Evolutionary conservation across 1,284 basidiomycete species (phyloP), one percentile per base, ranked within the genome.

Genomic region (Gomphus bonarii): DNA sequence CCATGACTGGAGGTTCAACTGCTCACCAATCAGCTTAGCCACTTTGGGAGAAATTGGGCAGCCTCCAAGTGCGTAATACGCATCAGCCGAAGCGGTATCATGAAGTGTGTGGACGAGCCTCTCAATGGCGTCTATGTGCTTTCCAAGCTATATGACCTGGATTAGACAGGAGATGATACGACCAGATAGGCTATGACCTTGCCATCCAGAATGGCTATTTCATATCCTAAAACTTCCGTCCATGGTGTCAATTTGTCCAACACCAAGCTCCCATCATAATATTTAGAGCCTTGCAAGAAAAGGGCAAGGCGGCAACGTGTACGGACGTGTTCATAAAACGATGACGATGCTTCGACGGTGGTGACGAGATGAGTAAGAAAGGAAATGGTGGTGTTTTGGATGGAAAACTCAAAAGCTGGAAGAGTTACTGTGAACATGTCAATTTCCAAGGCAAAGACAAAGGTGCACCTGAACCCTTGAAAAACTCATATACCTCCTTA

Each of bases 151-250:
- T 5, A 28, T 30, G 3, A 50, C 14, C 10, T 43, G 16, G 10
- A 18, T 48, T 49, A 48, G 35, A 42, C 11, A 30, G n/a, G n/a
- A 31, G 16, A 12, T 25, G n/a, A n/a, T n/a, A 18, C 43, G 22
- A 33, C 48, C 14, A 48, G 38, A 38, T 3, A 28, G 44, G 54
- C 33, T 38, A 44, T 40, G 62, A 91, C 91, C 75, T 91, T 90
- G 10, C 89, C 90, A 59, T 91, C 79, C 2, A 95, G 72, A 36
- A 95, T 81, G 0, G 89, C 89, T 22, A 84, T 68, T 67, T 95
- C 93, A 14, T 90, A 74, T 33, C 73, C 74, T 1, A 95, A 73
- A 3, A 81, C 67, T 51, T 78, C 78, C 54, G 75, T 73, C 53
- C 74, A 69, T 10, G 74, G 70, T 31, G 74, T 66, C 8, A 92